Base-by-base conservation (phyloP, 208 protist genomes). In the Vickermania ingenoplastis region DNA sequence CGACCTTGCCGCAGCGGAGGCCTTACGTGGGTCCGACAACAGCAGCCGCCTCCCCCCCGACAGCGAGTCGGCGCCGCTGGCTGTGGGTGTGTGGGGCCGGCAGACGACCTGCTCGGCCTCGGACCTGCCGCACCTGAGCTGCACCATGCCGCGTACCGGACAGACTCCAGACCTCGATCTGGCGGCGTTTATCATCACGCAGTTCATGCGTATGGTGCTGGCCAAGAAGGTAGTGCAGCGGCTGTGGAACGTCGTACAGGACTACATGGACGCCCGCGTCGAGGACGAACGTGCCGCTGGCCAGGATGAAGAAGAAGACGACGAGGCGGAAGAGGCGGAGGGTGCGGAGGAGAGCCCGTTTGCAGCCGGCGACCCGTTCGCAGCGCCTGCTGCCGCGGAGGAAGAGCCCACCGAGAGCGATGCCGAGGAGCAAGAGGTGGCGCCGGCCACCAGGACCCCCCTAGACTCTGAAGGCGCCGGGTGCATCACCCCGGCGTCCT, bases 401-500 rank as follows among this genome's bases (percentile, higher is more conserved):
- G 24, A 14, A 13, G 58, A 55, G 50, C 21, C 59, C 14, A 28
- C 21, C 14, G 50, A 63, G 59, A 24, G 55, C 49, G 13, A n/a
- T n/a, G n/a, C n/a, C n/a, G n/a, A n/a, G n/a, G n/a, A n/a, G n/a
- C n/a, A n/a, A n/a, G n/a, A n/a, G n/a, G n/a, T n/a, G n/a, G n/a
- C n/a, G n/a, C n/a, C n/a, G n/a, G n/a, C n/a, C n/a, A n/a, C n/a
- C n/a, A n/a, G 21, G 41, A 48, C 51, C 11, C 51, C 51, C 7
- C 51, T 45, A 24, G 25, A 27, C 7, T 11, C 17, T 17, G 36
- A 45, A 17, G 21, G 68, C 65, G 56, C 7, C 3, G 22, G 57
- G 57, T 2, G 68, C 66, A 11, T 54, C 61, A 31, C 11, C 23
- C 24, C 23, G 22, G 26, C 53, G 11, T 22, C 25, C 23, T 31